A percentile compares a stretch with the other conserved stretches of the same genome.
These are phyloP conservation scores for Solanum aculeatissimum DNA, from an alignment of 305 asterid species.

Conservation along the genomic window DNA sequence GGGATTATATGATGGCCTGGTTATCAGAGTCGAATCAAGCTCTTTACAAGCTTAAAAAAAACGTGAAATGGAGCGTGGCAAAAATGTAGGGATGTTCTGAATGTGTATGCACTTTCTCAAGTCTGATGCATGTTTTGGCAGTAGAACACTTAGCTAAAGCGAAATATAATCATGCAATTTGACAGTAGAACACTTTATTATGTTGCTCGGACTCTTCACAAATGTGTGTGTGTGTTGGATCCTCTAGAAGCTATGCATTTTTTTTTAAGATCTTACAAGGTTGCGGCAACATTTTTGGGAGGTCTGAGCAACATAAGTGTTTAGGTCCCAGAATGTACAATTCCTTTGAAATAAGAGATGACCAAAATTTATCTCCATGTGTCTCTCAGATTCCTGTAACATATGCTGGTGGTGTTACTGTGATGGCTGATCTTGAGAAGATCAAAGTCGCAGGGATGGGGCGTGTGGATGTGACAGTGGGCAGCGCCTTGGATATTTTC, in stretches of 20 bases:
- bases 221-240: not conserved
- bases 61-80: not conserved
- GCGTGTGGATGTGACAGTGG: slow-evolving; percentile 84
- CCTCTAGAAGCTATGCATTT: not conserved
- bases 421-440: slow-evolving; percentile 72
- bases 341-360: not conserved
- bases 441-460: slow-evolving; percentile 73
- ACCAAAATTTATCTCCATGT: not conserved
- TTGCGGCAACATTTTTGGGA: not conserved
- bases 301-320: not conserved
- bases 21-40: not conserved
- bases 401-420: slow-evolving; percentile 90
- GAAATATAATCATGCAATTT: not conserved
- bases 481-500: slow-evolving; percentile 91
- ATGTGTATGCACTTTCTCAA: not conserved
- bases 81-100: not conserved
- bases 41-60: not conserved
- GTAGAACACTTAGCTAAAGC: not conserved
- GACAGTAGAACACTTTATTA: not conserved
- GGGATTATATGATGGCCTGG: not conserved
- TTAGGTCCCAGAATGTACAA: not conserved
- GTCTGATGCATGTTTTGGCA: not conserved
- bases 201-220: not conserved
- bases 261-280: not conserved
- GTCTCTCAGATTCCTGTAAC: slow-evolving; percentile 77